Evolutionary conservation across 176 grass and related monocot genomes (phyloP).

Genomic region (Ampelocalamus luodianensis): DNA sequence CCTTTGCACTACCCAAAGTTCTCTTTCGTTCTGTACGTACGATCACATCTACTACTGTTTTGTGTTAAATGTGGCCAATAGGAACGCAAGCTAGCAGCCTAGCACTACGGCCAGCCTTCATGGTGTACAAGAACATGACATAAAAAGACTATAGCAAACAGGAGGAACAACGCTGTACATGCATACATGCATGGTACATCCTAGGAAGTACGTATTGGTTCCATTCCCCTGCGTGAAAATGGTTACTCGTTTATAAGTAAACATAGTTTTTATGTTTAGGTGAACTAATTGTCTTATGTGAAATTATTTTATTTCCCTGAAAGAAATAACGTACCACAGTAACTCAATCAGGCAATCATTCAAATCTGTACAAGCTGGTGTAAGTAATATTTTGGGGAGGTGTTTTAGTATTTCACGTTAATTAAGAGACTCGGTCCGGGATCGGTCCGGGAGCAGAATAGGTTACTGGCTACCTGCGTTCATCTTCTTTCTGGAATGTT

Average conservation of each 20-base stretch:
- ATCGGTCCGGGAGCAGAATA: too few relatives aligned
- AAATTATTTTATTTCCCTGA: background rate
- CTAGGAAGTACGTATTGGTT: background rate
- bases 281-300: background rate
- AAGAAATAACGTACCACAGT: background rate
- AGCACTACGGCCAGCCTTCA: background rate
- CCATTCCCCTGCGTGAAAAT: background rate
- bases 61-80: conserved; percentile 6
- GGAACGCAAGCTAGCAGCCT: background rate
- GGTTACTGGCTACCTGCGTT: background rate
- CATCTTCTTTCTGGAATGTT: background rate
- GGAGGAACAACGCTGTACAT: background rate
- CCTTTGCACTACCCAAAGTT: background rate
- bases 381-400: too few relatives aligned
- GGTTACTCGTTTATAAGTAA: background rate
- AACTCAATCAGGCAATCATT: too few relatives aligned
- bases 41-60: conserved; percentile 38
- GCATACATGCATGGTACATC: background rate
- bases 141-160: conserved; percentile 1
- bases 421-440: too few relatives aligned
- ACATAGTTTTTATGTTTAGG: background rate
- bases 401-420: background rate
- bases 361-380: too few relatives aligned
- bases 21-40: background rate
- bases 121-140: conserved; percentile 27